Base-by-base conservation (phyloP, 805 yeast species). In the Ogataea glucozyma region DNA sequence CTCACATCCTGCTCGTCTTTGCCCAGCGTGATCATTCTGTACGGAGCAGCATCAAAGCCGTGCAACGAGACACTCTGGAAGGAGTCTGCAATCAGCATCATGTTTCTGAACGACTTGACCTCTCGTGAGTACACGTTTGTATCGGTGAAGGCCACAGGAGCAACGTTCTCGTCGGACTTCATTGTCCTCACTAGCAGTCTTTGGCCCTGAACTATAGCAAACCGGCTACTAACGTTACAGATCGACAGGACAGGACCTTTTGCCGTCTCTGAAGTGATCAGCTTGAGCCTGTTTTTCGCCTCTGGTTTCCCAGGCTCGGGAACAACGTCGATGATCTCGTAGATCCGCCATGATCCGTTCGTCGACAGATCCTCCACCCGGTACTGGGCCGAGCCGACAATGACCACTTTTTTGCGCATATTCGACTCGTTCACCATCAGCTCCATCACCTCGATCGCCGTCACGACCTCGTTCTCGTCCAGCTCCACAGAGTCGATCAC, bases 41-140 rank as follows among this genome's bases (percentile, higher is more conserved):
- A 90, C 1, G 99, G 99, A 56, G 91, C 97, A 2, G 95, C 91
- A 61, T 89, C 96, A 65, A 89, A 90, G 1, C 97, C 97, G 21
- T 83, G 81, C 43, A 93, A 71, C 70, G 89, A 81, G 4, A 88
- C 71, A 52, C 89, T 79, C 53, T 86, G 84, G 64, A 81, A 72
- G 0, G 87, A 70, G 62, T 93, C 99, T 14, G 95, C 95, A 13
- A 89, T 64, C 2, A 89, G 55, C n/a, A 91, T 60, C 54, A 91
- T 66, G 60, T 90, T 88, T 29, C 95, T 90, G 60, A 88, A 79
- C 50, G 89, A 74, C 64, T 90, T 90, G 12, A 88, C 75, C 51
- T 87, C 95, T 6, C 85, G 72, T 2, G 88, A 79, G 61, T 79
- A 88, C 0, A 89, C 78, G 1, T 89, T 79, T n/a, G 89, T 77